phyloP scores from a whole-genome alignment of 75 land plant species.

The Cupressus sempervirens region DNA sequence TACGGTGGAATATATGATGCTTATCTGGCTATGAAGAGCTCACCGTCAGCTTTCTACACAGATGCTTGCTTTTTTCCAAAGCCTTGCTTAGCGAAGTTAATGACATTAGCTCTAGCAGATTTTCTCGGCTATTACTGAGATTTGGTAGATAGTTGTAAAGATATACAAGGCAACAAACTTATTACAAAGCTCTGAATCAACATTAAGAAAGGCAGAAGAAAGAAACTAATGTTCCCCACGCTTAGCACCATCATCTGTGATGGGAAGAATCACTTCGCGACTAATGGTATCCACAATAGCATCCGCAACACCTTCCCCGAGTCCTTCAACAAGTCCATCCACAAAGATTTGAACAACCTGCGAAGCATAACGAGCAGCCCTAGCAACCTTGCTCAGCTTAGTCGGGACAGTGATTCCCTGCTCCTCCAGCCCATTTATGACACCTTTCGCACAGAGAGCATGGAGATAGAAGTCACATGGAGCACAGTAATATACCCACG shows the following conservation, averaged over 20 bases:
- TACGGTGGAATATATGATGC: no score
- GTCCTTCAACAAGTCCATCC: conserved; percentile 53
- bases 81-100: no score
- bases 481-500: conserved; percentile 37
- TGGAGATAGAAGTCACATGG: conserved; percentile 45
- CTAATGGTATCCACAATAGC: conserved; percentile 24
- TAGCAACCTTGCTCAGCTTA: conserved; percentile 8
- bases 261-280: not conserved
- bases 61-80: no score
- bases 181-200: not conserved
- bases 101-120: no score
- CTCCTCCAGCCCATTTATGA: conserved; percentile 40
- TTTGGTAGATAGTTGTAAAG: no score
- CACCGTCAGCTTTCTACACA: no score
- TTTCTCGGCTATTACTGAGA: no score
- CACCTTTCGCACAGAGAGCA: conserved; percentile 53
- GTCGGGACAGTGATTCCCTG: conserved; percentile 19
- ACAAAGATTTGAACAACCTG: conserved; percentile 38
- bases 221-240: not conserved
- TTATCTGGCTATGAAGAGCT: no score
- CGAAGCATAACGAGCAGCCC: conserved; percentile 39
- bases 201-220: not conserved
- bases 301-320: conserved; percentile 57
- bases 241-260: not conserved
- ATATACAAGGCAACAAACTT: not conserved